phyloP scores from a whole-genome alignment of 768 basidiomycete species.

The Termitomyces heimii region DNA sequence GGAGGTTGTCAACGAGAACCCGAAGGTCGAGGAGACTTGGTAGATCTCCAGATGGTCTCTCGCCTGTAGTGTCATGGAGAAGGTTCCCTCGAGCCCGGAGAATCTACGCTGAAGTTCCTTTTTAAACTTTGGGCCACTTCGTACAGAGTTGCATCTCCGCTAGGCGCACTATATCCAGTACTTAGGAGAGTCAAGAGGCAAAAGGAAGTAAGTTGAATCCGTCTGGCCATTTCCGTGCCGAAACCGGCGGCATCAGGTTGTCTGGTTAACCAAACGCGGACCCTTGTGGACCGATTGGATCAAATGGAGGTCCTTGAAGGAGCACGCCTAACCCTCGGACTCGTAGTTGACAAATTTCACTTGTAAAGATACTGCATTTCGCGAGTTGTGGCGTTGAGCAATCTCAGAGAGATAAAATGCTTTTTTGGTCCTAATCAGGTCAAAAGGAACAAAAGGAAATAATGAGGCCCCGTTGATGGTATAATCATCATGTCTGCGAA shows the following conservation, averaged over 20 bases:
- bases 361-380: background rate
- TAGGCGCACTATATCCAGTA: background rate
- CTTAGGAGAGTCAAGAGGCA: background rate
- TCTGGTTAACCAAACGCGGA: background rate
- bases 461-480: background rate
- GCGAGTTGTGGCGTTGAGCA: constrained; percentile 11
- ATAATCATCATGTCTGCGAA: background rate
- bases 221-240: background rate
- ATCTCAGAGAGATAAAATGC: background rate
- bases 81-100: background rate
- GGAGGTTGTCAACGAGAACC: constrained; percentile 1
- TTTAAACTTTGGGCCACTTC: background rate
- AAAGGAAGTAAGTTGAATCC: background rate
- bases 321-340: background rate
- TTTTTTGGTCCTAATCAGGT: background rate
- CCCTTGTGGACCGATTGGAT: background rate
- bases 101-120: background rate
- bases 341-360: background rate
- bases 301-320: background rate
- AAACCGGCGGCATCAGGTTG: constrained; percentile 8
- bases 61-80: background rate
- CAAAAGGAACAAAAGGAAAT: background rate
- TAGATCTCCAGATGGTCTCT: constrained; percentile 1
- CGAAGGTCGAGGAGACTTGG: constrained; percentile 5
- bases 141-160: background rate